phyloP scores from a whole-genome alignment of 1,284 basidiomycete species.

The Leccinum variabile region DNA sequence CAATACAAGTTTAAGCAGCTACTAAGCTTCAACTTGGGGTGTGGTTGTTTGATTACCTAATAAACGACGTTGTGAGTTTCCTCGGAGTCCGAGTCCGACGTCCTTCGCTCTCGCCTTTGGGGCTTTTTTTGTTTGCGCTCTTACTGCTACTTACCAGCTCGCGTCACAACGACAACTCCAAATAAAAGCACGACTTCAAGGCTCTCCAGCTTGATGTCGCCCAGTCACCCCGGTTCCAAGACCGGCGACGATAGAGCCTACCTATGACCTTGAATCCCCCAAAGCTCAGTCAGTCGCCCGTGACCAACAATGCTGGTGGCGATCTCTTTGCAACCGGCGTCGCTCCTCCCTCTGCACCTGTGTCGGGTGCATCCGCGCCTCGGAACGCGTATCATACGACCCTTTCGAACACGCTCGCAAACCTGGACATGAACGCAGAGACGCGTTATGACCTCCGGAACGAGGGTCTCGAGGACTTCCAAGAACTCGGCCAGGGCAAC shows the following conservation, averaged over 20 bases:
- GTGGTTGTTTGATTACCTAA: conserved; percentile 22
- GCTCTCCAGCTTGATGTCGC: conserved; percentile 63
- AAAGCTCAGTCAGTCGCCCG: conserved; percentile 46
- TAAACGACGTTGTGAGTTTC: conserved; percentile 18
- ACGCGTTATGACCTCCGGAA: conserved; percentile 75
- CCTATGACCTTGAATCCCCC: conserved; percentile 55
- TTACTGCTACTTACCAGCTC: conserved; percentile 5
- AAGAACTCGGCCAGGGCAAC: no score
- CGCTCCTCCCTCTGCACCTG: conserved; percentile 43
- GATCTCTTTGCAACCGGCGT: conserved; percentile 40
- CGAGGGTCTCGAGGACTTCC: conserved; percentile 43
- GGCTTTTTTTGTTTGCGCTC: conserved; percentile 1
- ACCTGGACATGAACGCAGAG: conserved; percentile 72
- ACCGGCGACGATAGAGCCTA: conserved; percentile 41
- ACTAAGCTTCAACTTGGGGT: no score
- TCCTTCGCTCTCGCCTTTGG: no score
- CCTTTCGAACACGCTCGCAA: conserved; percentile 72
- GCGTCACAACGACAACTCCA: conserved; percentile 41
- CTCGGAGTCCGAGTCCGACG: conserved; percentile 8
- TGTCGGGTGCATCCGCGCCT: conserved; percentile 42
- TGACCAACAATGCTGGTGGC: conserved; percentile 39
- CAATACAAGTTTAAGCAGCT: no score
- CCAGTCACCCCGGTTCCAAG: conserved; percentile 42
- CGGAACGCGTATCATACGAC: conserved; percentile 70
- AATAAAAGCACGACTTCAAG: conserved; percentile 82